These are phyloP conservation scores for Lachancea sp. DNA, from an alignment of 805 yeast species.

Conservation along the genomic window DNA sequence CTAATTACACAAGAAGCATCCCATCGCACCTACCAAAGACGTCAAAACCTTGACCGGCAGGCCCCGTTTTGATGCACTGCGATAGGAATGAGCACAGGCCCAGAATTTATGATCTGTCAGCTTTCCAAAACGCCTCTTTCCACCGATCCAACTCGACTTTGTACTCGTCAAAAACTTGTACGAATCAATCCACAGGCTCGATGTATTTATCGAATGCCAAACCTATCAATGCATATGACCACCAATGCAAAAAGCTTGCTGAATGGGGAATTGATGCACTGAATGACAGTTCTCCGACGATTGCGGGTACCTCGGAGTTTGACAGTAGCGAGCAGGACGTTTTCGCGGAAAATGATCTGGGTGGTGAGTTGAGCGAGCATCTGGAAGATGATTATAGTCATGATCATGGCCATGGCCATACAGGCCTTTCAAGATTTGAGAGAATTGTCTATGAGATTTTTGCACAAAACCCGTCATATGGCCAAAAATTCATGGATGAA, in stretches of 20 bases:
- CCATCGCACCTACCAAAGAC: neutral
- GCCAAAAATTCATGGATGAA: conserved; percentile 39
- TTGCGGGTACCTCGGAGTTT: conserved; percentile 17
- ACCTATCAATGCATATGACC: neutral
- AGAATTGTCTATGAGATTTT: conserved; percentile 9
- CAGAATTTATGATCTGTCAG: conserved; percentile 14
- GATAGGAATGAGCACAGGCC: conserved; percentile 1
- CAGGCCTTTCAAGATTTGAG: neutral
- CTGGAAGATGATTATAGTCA: neutral
- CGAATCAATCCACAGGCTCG: neutral
- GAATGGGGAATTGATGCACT: conserved; percentile 13
- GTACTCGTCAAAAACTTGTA: too few relatives aligned
- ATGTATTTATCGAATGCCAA: neutral
- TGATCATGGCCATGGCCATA: neutral
- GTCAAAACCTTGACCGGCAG: neutral
- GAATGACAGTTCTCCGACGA: conserved; percentile 26
- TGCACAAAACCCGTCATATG: conserved; percentile 9
- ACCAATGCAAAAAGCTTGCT: conserved; percentile 5
- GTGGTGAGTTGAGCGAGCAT: neutral
- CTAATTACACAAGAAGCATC: neutral
- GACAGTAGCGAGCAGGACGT: neutral
- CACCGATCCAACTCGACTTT: conserved; percentile 5
- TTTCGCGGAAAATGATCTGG: conserved; percentile 2
- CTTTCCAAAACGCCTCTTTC: conserved; percentile 6
- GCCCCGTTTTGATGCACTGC: conserved; percentile 1